Evolutionary conservation across 208 protist genomes (phyloP), one percentile per base, ranked within the genome.

Genomic region (Wallacemonas sp.): DNA sequence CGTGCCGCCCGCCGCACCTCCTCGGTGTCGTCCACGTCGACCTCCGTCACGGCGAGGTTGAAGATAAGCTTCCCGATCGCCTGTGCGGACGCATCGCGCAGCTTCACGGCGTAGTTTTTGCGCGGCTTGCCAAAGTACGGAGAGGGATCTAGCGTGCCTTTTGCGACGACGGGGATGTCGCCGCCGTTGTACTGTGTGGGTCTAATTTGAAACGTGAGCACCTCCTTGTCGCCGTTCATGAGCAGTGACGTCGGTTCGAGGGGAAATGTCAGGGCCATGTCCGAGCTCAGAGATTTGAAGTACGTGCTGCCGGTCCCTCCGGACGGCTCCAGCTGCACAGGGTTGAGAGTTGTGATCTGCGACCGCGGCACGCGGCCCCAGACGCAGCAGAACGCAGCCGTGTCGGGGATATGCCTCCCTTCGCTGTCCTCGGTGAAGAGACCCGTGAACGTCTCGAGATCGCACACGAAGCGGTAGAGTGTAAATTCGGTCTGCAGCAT

Each of bases 101-200:
- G 63, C 65, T 92, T 94, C 61, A 96, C 88, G n/a, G 87, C 81
- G 68, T 96, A 96, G 68, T 88, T 92, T 61, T 90, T 94, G 39
- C 66, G 70, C 6, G 85, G 78, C 65, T 84, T 84, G 12, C 82
- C 85, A 62, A 81, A 58, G 65, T 83, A 96, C 12, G 81, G 81
- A 1, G 49, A 34, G 2, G 88, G 83, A 52, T 96, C 86, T 0
- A 96, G 72, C 2, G 82, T 86, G 26, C 88, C 85, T 69, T 90
- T 88, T 19, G 91, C 88, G n/a, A 96, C 65, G 11, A 88, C 70
- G 16, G 85, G 83, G 11, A 79, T 44, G 11, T 74, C 58, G 19
- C 81, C 72, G 1, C 61, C 82, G 26, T 56, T 65, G 72, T 80
- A 90, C 56, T 75, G 61, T 5, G 74, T 76, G 6, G 90, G 82